Evolutionary conservation across 805 yeast genomes (phyloP).

Genomic region (Sporopachydermia lactativora): DNA sequence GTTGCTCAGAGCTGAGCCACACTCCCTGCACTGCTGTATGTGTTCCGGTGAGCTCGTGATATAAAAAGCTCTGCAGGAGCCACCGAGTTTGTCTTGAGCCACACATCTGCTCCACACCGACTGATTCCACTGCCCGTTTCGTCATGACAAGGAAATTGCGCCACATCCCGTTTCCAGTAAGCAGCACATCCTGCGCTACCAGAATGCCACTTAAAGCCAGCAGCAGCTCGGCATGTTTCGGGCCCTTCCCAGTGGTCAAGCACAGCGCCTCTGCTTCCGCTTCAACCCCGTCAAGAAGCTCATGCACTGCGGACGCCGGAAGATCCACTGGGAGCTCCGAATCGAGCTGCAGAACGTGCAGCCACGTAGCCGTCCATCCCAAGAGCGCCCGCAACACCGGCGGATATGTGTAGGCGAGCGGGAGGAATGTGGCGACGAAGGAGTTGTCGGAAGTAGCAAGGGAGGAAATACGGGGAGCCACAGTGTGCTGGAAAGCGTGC

Average conservation of each 20-base stretch:
- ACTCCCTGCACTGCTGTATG: background rate
- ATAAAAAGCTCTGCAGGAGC: background rate
- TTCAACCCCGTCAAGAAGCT: background rate
- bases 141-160: background rate
- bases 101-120: background rate
- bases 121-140: too few relatives aligned
- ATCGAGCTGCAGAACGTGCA: too few relatives aligned
- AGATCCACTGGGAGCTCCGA: background rate
- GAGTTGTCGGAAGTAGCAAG: background rate
- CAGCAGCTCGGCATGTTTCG: background rate
- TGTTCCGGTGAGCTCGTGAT: slow-evolving; percentile 1
- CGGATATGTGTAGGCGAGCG: background rate
- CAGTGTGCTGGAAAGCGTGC: background rate
- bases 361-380: background rate
- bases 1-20: background rate
- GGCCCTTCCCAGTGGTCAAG: background rate
- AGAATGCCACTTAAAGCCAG: background rate
- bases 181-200: background rate
- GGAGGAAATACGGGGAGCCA: background rate
- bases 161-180: background rate
- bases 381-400: background rate
- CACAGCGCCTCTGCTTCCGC: background rate
- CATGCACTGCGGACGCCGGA: background rate
- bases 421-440: background rate
- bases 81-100: background rate